Base-by-base conservation (phyloP, 345 rosid genomes). In the Syzygium grande region DNA sequence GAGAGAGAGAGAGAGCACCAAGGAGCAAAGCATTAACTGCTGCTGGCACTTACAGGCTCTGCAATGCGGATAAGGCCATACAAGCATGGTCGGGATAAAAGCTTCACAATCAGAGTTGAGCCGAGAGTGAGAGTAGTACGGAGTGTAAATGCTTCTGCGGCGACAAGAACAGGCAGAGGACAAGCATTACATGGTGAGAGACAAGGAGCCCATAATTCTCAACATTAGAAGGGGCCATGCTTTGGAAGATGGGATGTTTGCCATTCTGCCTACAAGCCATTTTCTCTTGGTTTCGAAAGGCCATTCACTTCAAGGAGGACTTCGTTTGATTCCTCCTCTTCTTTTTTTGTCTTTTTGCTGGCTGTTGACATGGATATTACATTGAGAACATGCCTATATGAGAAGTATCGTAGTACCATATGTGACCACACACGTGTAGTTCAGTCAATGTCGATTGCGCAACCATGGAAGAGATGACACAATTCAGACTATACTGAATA, bases 181-280 rank as follows among this genome's bases (percentile, higher is more conserved):
- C 49, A 73, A 73, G 80, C 80, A 38, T 19, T 9, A 9, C 27
- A 5, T 5, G 27, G 23, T 6, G 9, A 53, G 41, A 23, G 49
- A 29, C 27, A 15, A 85, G 54, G 17, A 16, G 38, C 86, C 59
- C 88, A 88, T 87, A 65, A 87, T 43, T 58, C 88, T 90, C 91
- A 84, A 38, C 80, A 85, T 89, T 85, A 22, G 84, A 3, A 84
- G 87, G 68, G 91, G 77, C 89, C 92, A 89, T 89, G 17, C 90
- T 78, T 43, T 51, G 27, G 84, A 90, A 88, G 80, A 92, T 92
- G 94, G 90, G 91, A 84, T 93, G 95, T 85, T 85, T 86, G 90
- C 86, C 52, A 85, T 87, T 90, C 77, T 51, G 49, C 38, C 17
- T 51, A 91, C 94, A 93, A 22, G 52, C 87, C 90, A 89, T 90